Evolutionary conservation across 768 basidiomycete genomes (phyloP).

Genomic region (Boletus insuetus): DNA sequence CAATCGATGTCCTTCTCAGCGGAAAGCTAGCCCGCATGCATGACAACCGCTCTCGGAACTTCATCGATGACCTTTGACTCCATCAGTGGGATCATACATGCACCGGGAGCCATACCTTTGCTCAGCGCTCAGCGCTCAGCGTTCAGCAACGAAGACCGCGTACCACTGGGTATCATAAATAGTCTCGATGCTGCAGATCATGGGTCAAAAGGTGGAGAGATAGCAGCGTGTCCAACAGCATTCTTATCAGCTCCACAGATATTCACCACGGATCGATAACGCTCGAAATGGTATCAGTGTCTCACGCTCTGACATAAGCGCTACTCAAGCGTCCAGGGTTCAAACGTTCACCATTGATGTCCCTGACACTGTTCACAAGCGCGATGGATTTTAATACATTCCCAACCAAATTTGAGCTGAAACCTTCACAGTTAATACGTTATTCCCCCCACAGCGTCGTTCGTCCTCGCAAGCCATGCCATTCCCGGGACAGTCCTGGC

Average conservation of each 20-base stretch:
- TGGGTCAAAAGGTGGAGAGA: conserved; percentile 16
- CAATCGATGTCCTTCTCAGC: no score
- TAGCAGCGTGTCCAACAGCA: not conserved
- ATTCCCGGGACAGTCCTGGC: conserved; percentile 14
- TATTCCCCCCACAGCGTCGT: not conserved
- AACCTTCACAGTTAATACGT: not conserved
- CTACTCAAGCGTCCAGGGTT: no score
- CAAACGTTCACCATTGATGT: no score
- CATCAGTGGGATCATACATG: conserved; percentile 6
- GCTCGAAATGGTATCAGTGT: not conserved
- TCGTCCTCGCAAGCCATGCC: conserved; percentile 7
- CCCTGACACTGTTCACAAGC: no score
- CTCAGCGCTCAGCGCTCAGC: not conserved
- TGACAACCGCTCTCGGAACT: no score
- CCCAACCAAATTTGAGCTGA: not conserved
- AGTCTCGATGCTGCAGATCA: conserved; percentile 10
- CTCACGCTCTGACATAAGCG: conserved; percentile 2
- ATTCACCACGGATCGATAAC: conserved; percentile 25
- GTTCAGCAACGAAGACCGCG: conserved; percentile 9
- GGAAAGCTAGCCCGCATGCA: no score
- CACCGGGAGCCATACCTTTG: conserved; percentile 9
- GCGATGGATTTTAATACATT: no score
- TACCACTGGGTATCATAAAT: not conserved
- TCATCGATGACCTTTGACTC: not conserved
- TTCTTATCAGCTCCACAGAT: conserved; percentile 21